A percentile compares a stretch with the other conserved stretches of the same genome.
These are phyloP conservation scores for Stentor roeselii DNA, from an alignment of 73 alveolate species.

Conservation along the genomic window DNA sequence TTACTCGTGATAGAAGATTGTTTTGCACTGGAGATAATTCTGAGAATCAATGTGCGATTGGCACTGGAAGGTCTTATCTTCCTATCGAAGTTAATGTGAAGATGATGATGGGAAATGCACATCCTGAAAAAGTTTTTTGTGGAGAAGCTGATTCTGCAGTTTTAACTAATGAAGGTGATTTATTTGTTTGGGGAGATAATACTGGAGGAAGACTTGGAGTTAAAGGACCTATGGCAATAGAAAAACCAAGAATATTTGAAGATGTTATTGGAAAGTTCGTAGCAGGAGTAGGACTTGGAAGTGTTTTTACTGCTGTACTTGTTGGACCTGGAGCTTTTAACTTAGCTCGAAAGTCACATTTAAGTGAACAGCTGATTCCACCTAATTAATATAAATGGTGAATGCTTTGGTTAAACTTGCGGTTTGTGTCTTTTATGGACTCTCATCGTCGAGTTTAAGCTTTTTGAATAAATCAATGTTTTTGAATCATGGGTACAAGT, in stretches of 20 bases:
- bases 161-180: slow-evolving; percentile 24
- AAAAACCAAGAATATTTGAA: not conserved
- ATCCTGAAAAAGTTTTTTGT: not conserved
- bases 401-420: not conserved
- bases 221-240: not conserved
- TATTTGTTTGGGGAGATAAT: slow-evolving; percentile 25
- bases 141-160: slow-evolving; percentile 28
- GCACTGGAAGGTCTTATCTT: not conserved
- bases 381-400: not conserved
- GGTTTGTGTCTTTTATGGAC: slow-evolving; percentile 18
- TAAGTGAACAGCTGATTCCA: not conserved
- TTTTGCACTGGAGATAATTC: slow-evolving; percentile 64
- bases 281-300: slow-evolving; percentile 7
- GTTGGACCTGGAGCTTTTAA: slow-evolving; percentile 7
- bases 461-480: not conserved
- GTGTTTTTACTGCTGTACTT: not conserved
- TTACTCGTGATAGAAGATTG: slow-evolving; percentile 42
- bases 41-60: slow-evolving; percentile 60
- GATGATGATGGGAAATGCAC: not conserved
- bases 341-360: not conserved
- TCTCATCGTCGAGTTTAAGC: slow-evolving; percentile 12
- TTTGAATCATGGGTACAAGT: not conserved
- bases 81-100: not conserved
- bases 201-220: slow-evolving; percentile 36
- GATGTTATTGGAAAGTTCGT: not conserved